phyloP scores from a whole-genome alignment of 768 basidiomycete genomes.

The Suillus clintonianus region DNA sequence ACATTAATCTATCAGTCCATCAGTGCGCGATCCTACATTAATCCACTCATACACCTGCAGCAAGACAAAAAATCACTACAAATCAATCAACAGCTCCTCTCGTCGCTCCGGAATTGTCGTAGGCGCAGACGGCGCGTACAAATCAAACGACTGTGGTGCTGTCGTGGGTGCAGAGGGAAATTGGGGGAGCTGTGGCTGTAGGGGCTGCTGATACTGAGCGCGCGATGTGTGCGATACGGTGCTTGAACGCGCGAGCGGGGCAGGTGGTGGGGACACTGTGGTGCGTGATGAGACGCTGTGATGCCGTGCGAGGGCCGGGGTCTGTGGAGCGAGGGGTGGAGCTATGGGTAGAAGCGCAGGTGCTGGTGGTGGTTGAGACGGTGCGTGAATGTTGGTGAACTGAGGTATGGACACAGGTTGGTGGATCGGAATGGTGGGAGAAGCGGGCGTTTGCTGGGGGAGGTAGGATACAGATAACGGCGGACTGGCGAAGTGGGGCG shows the following conservation, averaged over 20 bases:
- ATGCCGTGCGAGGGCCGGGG: slow-evolving; percentile 22
- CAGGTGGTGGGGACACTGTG: neutral
- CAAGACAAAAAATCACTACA: slow-evolving; percentile 21
- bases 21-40: neutral
- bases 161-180: slow-evolving; percentile 69
- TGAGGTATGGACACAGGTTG: slow-evolving; percentile 24
- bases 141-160: slow-evolving; percentile 52
- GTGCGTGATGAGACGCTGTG: slow-evolving; percentile 14
- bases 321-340: slow-evolving; percentile 10
- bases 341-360: slow-evolving; percentile 8
- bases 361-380: neutral
- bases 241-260: neutral
- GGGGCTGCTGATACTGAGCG: slow-evolving; percentile 13
- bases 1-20: neutral
- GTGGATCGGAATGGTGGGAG: slow-evolving; percentile 16
- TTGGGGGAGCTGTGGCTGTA: slow-evolving; percentile 44
- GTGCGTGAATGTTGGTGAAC: slow-evolving; percentile 3
- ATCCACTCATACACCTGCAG: neutral
- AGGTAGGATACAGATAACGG: slow-evolving; percentile 10
- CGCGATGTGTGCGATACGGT: slow-evolving; percentile 4
- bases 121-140: slow-evolving; percentile 51
- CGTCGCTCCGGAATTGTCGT: slow-evolving; percentile 59
- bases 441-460: slow-evolving; percentile 16
- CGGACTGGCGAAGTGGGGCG: slow-evolving; percentile 6
- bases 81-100: slow-evolving; percentile 54